Base-by-base conservation (phyloP, 2,329 filamentous ascomycete species). In the Dactylellina sp. region DNA sequence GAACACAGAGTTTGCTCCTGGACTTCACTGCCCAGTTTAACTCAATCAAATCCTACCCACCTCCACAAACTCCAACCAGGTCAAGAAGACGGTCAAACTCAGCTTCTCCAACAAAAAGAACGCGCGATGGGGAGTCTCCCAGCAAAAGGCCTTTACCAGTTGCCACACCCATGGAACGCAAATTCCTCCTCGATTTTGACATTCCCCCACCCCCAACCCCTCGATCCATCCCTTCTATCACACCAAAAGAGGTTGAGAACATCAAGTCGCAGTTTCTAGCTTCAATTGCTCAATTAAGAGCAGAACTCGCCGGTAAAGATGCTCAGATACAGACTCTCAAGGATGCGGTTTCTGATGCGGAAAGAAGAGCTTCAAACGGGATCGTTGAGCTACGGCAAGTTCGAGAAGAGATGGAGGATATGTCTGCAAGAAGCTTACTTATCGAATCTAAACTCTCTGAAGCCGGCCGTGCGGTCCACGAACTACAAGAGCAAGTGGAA, bases 191-290 rank as follows among this genome's bases (percentile, higher is more conserved):
- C 50, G 92, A 96, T 81, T 95, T 96, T 80, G 95, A 98, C 78
- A 90, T 98, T 7, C 93, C 93, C n/a, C 92, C 94, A 0, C 89
- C 93, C 77, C 93, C 94, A 1, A 98, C 95, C 0, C 95, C 95
- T 12, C 89, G 94, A 75, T 97, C 92, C 63, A 87, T 98, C 39
- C 95, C 95, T 0, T 92, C 90, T 7, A 90, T 98, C 77, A 97
- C 93, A 1, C 91, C 95, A 1, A 89, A 95, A 35, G 95, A 99
- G 82, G 85, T 98, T 1, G 95, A 99, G 80, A 91, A 91, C 12
- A 85, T 98, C 72, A 98, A 98, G 81, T 97, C 93, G 0, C 87
- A 87, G 22, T 96, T 96, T 78, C 85, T 96, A 57, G 96, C 93
- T 0, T 92, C 98, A 80, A 96, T 99, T 71, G 96, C 92, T 75